Evolutionary conservation across 1,139 yeast genomes (phyloP).

Genomic region (Debaryomyces psychrophilus): DNA sequence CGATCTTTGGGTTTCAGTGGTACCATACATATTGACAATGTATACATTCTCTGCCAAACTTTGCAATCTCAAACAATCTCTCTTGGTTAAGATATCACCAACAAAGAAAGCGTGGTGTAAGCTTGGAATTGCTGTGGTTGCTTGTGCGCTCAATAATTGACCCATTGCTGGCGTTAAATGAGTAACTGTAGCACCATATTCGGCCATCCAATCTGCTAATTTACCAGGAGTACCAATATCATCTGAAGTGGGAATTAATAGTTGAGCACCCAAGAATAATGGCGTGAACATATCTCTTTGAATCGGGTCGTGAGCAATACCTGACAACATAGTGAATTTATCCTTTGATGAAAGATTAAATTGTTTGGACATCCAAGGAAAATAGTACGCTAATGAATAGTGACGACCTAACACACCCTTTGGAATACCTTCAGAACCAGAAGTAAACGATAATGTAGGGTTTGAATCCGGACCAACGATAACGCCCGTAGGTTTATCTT

Average conservation of each 20-base stretch:
- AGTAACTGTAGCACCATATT: conserved; percentile 89
- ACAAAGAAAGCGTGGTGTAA: conserved; percentile 97
- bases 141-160: conserved; percentile 93
- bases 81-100: conserved; percentile 94
- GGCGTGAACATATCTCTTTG: conserved; percentile 99
- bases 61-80: conserved; percentile 93
- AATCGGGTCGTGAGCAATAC: conserved; percentile 98
- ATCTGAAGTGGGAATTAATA: conserved; percentile 91
- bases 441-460: conserved; percentile 96
- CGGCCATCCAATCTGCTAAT: conserved; percentile 96
- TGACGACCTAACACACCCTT: conserved; percentile 99
- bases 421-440: conserved; percentile 98
- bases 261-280: conserved; percentile 88
- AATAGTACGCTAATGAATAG: conserved; percentile 92
- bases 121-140: conserved; percentile 81
- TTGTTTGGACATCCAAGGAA: conserved; percentile 96
- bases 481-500: conserved; percentile 75
- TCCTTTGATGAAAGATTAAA: conserved; percentile 80
- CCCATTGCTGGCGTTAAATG: conserved; percentile 99
- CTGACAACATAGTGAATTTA: conserved; percentile 94
- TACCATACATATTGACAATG: conserved; percentile 98
- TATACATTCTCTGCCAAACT: conserved; percentile 85
- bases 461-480: conserved; percentile 96
- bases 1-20: conserved; percentile 98
- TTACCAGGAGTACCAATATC: conserved; percentile 99